Evolutionary conservation across 768 basidiomycete species (phyloP).

Genomic region (Leucocoprinus sp.): DNA sequence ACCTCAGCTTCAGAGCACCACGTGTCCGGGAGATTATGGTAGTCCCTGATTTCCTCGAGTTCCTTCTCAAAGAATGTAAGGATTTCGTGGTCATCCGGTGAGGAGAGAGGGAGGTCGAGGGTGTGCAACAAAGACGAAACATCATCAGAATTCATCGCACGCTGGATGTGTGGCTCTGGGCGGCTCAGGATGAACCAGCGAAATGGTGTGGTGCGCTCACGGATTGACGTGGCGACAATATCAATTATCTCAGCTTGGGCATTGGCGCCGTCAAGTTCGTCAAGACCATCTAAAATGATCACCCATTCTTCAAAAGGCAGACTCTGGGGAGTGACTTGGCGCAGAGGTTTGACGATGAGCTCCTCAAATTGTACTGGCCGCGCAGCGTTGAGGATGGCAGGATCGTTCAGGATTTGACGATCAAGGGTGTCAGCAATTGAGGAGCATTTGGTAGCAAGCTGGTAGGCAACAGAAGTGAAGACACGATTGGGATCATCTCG

Average conservation of each 20-base stretch:
- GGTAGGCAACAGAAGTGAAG: conserved; percentile 2
- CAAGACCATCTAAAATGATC: conserved; percentile 10
- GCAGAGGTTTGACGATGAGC: neutral
- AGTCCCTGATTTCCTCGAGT: neutral
- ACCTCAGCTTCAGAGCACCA: conserved; percentile 8
- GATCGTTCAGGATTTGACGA: neutral
- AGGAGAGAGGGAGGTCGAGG: conserved; percentile 4
- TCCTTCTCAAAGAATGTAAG: conserved; percentile 5
- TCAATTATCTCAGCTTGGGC: neutral
- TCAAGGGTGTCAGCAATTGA: neutral
- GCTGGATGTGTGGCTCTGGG: conserved; percentile 8
- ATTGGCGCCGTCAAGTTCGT: conserved; percentile 4
- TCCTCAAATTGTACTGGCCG: neutral
- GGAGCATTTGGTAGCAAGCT: neutral
- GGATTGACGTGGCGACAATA: neutral
- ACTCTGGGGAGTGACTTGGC: neutral
- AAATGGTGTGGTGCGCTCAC: neutral
- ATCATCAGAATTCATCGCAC: neutral
- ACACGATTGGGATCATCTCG: neutral
- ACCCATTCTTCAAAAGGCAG: neutral
- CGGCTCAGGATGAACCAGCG: conserved; percentile 10
- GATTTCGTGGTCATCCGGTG: conserved; percentile 4
- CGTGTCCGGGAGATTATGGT: neutral
- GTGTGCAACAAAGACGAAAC: neutral
- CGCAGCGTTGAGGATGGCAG: neutral